A percentile compares a stretch with the other conserved stretches of the same genome.
Conservation (phyloP, 2,329 filamentous ascomycete species). For the Fusarium penzigii region DNA sequence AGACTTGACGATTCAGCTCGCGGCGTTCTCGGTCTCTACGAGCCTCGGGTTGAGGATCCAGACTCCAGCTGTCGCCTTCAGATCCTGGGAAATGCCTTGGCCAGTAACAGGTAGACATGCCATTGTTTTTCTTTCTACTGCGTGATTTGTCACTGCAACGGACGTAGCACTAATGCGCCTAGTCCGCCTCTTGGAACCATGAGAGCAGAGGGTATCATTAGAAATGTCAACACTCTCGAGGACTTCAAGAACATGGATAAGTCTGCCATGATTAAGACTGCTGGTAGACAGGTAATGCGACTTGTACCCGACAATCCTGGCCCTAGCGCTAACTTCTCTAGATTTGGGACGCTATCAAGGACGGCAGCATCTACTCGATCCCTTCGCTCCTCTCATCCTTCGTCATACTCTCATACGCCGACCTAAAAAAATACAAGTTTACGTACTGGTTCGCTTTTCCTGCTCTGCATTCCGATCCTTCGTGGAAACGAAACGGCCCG, state of each 20-base stretch:
- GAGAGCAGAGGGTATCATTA: slow-evolving; percentile 89
- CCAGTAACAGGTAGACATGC: slow-evolving; percentile 71
- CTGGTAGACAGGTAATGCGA: slow-evolving; percentile 71
- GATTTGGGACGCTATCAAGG: slow-evolving; percentile 97
- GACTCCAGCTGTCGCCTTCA: slow-evolving; percentile 86
- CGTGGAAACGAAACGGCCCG: slow-evolving; percentile 68
- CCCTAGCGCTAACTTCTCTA: slow-evolving; percentile 39
- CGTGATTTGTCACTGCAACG: slow-evolving; percentile 20
- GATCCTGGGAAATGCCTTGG: slow-evolving; percentile 83
- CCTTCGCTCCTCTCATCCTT: slow-evolving; percentile 91
- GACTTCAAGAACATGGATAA: slow-evolving; percentile 88
- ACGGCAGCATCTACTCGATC: slow-evolving; percentile 93
- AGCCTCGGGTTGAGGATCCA: slow-evolving; percentile 73
- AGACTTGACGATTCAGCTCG: slow-evolving; percentile 94
- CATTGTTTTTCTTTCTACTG: slow-evolving; percentile 9
- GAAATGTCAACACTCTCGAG: slow-evolving; percentile 94
- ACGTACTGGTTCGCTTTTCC: slow-evolving; percentile 99
- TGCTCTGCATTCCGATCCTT: slow-evolving; percentile 83
- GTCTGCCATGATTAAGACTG: slow-evolving; percentile 71
- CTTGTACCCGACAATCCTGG: neutral
- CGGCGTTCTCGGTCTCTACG: slow-evolving; percentile 83
- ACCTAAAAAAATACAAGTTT: slow-evolving; percentile 96
- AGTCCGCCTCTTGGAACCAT: slow-evolving; percentile 71
- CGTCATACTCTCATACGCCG: slow-evolving; percentile 85
- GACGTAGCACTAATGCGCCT: slow-evolving; percentile 31